Evolutionary conservation across 2,329 filamentous ascomycete species (phyloP), one percentile per base, ranked within the genome.

Genomic region (Cercospora janseana): DNA sequence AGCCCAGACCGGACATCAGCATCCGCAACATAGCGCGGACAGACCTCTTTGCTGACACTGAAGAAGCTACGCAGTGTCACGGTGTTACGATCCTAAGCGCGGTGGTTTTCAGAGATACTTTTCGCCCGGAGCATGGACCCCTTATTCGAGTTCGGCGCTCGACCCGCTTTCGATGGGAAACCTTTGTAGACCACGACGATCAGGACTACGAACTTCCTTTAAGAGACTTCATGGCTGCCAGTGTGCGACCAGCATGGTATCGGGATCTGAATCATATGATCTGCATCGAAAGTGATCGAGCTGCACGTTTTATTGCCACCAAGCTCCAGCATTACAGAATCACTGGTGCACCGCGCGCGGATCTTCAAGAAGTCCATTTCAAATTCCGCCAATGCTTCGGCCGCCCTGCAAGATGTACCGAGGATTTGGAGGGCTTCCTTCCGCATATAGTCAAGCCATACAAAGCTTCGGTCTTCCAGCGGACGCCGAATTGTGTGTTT

Each of bases 191-290:
- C 4, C 28, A 45, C 26, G 37, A 51, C 21, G 24, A 32, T 8
- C 40, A 34, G 6, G 34, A 49, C 16, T 54, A 54, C 35, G 34
- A 38, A 4, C 23, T 51, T 18, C 13, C 40, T 4, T 27, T 51
- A 9, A 41, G 41, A 10, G 40, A 52, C 16, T 57, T 54, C 41
- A 37, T 47, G 21, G 26, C 38, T 21, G 13, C 20, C 16, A 41
- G 40, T 18, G n/a, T 34, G 23, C 24, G 28, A 20, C 21, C 43
- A 3, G 15, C 32, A 9, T 57, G 54, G 54, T 51, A 27, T 24
- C 48, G 27, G 15, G 54, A 57, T 35, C 20, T 48, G n/a, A 16
- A 51, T 9, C 43, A 57, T 32, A 29, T 57, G n/a, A 34, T 57
- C 13, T 31, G 24, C 20, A 50, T 52, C 23, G 42, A 38, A 15